phyloP scores from a whole-genome alignment of 2,329 filamentous ascomycete species.

The Pseudopyrenochaeta lycopersici region DNA sequence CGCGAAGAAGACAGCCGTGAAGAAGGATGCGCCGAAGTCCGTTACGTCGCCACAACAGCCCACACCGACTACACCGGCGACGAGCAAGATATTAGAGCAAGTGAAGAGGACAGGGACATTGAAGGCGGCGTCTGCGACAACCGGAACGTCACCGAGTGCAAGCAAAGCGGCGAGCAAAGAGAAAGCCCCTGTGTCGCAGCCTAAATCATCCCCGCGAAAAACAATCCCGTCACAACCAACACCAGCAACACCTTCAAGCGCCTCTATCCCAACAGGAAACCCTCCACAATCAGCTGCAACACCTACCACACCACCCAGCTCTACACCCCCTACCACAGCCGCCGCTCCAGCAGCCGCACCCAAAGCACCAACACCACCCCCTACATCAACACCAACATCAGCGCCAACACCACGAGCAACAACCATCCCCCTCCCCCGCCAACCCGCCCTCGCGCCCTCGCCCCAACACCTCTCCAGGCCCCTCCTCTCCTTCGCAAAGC shows the following conservation, averaged over 20 bases:
- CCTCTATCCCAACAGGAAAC: not conserved
- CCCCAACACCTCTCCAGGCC: slow-evolving; percentile 6
- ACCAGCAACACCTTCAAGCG: slow-evolving; percentile 65
- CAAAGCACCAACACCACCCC: slow-evolving; percentile 54
- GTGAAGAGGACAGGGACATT: slow-evolving; percentile 37
- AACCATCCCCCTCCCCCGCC: slow-evolving; percentile 34
- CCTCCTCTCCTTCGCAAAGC: slow-evolving; percentile 7
- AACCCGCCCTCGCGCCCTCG: slow-evolving; percentile 23
- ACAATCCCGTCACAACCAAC: slow-evolving; percentile 48
- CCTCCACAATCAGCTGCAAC: not conserved
- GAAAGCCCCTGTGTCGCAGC: not conserved
- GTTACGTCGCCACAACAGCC: slow-evolving; percentile 5
- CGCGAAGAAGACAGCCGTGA: slow-evolving; percentile 16
- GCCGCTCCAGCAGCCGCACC: slow-evolving; percentile 17
- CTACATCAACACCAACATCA: not conserved
- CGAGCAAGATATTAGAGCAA: slow-evolving; percentile 43
- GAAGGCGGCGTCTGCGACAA: slow-evolving; percentile 9
- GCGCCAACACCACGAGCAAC: slow-evolving; percentile 1
- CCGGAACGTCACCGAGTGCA: not conserved
- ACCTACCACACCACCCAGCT: not conserved
- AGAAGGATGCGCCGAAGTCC: slow-evolving; percentile 18
- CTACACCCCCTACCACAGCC: slow-evolving; percentile 14
- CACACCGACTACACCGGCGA: slow-evolving; percentile 38
- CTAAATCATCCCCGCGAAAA: not conserved
- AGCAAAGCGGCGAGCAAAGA: not conserved